Evolutionary conservation across 371 early-diverging fungal genomes (phyloP), one percentile per base, ranked within the genome.

Genomic region (Chytridium lagenaria): DNA sequence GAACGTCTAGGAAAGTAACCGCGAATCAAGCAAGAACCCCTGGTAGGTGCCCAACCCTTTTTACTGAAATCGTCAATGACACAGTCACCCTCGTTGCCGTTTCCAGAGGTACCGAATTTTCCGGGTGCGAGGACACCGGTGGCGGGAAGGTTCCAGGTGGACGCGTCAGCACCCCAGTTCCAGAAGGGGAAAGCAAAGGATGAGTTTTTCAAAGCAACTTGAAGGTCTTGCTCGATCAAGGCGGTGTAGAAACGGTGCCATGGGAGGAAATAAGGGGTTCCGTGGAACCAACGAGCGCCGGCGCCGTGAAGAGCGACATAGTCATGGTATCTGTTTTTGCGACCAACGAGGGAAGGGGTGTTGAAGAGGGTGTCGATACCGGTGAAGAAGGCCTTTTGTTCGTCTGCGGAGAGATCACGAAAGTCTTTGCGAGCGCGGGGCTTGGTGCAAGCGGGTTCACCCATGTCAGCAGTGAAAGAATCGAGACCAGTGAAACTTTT

Each of bases 201-300:
- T 5, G 61, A 66, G 59, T 74, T 67, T 39, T 59, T 33, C 10
- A 65, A n/a, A 10, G 39, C 33, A 7, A 26, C 2, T 12, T 61
- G 65, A 36, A 74, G 31, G 28, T 38, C 61, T 50, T 15, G 19
- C 40, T 78, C 78, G n/a, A 71, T 16, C 38, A 68, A 22, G 31
- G 65, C 51, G 40, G 78, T 57, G 50, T 72, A 74, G 34, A 26
- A 34, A 12, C 81, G 71, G 67, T 78, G 81, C 81, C 78, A 78
- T 16, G 81, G 78, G 5, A 78, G 71, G 68, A 78, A 81, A 16
- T 38, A 16, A 19, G 80, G 71, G 7, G 59, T 33, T 33, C 71
- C 67, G 74, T 81, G 82, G 63, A 76, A 49, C 33, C 34, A 71
- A 0, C 50, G 15, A 7, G 34, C 71, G 7, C 63, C 63, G 33